Evolutionary conservation across 2,329 filamentous ascomycete genomes (phyloP).

Genomic region (Pseudogymnoascus sp.): DNA sequence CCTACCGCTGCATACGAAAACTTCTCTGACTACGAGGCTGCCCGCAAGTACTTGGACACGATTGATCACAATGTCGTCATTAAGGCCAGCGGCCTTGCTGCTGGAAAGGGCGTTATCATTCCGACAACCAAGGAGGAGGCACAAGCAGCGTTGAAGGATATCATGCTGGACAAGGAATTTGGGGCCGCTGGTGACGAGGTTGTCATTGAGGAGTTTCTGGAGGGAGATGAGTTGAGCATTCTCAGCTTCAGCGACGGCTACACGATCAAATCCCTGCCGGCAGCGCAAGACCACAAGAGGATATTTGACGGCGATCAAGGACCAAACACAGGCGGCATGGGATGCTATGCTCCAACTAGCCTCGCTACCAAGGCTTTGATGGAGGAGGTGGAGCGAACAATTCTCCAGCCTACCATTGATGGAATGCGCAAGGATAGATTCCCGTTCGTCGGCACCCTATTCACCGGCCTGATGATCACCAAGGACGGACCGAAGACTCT

Average conservation of each 20-base stretch:
- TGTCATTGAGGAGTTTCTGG: conserved; percentile 89
- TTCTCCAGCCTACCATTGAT: conserved; percentile 82
- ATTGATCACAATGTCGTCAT: conserved; percentile 74
- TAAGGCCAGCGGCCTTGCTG: conserved; percentile 87
- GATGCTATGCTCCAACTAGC: conserved; percentile 87
- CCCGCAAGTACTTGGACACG: conserved; percentile 65
- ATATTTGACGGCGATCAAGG: conserved; percentile 85
- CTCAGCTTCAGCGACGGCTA: conserved; percentile 88
- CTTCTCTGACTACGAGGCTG: conserved; percentile 70
- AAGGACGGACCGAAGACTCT: conserved; percentile 71
- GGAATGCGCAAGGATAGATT: conserved; percentile 78
- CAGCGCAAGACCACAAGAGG: conserved; percentile 94
- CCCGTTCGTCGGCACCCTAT: conserved; percentile 68
- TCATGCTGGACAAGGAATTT: conserved; percentile 86
- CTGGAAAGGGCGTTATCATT: conserved; percentile 87
- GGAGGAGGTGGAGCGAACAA: conserved; percentile 67
- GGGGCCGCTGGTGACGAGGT: conserved; percentile 82
- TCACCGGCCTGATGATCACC: conserved; percentile 93
- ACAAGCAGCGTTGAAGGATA: conserved; percentile 70
- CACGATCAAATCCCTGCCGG: conserved; percentile 73
- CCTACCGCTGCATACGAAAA: conserved; percentile 88
- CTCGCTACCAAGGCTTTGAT: conserved; percentile 68
- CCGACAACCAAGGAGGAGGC: conserved; percentile 68
- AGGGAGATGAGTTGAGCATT: conserved; percentile 87
- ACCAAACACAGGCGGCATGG: conserved; percentile 96